Conservation (phyloP, 2,329 filamentous ascomycete species). For the Periconia sp. region DNA sequence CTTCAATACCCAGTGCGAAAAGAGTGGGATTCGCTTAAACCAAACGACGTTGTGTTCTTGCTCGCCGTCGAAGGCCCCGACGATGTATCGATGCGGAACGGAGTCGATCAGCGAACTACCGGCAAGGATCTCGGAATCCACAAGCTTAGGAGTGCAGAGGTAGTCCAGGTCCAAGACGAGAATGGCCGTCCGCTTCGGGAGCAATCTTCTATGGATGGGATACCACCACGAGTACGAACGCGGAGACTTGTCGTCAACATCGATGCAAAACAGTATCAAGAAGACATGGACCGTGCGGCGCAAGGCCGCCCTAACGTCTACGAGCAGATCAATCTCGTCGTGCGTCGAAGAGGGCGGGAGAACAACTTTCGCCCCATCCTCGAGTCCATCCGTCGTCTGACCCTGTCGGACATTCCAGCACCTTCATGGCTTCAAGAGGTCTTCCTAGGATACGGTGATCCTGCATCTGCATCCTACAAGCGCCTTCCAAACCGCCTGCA, state of each 20-base stretch:
- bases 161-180: constrained; percentile 86
- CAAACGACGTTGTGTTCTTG: constrained; percentile 89
- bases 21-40: constrained; percentile 89
- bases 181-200: constrained; percentile 77
- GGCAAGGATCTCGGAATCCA: constrained; percentile 71
- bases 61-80: constrained; percentile 73
- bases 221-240: constrained; percentile 62
- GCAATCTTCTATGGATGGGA: constrained; percentile 66
- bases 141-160: constrained; percentile 79
- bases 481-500: constrained; percentile 78
- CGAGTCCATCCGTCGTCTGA: constrained; percentile 86
- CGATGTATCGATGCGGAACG: constrained; percentile 61
- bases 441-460: constrained; percentile 96
- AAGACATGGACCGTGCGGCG: constrained; percentile 71
- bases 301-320: constrained; percentile 80
- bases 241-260: constrained; percentile 80
- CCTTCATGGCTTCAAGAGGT: constrained; percentile 95
- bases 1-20: constrained; percentile 76
- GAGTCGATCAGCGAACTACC: constrained; percentile 52
- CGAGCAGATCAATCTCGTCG: constrained; percentile 81
- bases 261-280: constrained; percentile 77
- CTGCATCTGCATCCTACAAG: constrained; percentile 84
- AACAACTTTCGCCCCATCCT: constrained; percentile 97
- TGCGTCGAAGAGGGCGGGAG: constrained; percentile 83
- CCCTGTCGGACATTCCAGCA: constrained; percentile 82